These are phyloP conservation scores for Fraxinus latifolia DNA, from an alignment of 305 asterid genomes.

Conservation along the genomic window DNA sequence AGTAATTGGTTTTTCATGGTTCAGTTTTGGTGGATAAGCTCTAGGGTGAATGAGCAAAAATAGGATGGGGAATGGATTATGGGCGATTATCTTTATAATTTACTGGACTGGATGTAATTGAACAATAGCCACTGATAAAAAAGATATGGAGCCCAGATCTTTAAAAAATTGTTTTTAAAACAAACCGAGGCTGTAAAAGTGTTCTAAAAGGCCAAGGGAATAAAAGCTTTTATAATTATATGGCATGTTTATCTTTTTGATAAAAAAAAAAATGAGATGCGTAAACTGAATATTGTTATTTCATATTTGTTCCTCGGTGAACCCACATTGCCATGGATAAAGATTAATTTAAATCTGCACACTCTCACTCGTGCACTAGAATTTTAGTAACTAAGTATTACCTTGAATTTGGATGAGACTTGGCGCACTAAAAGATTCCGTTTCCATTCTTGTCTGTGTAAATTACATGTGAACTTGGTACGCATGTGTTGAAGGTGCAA, in stretches of 20 bases:
- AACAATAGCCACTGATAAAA: background rate
- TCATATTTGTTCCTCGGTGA: background rate
- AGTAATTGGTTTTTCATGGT: slow-evolving; percentile 19
- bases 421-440: no score
- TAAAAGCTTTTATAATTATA: background rate
- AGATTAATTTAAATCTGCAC: no score
- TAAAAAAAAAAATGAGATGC: background rate
- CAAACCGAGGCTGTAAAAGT: background rate
- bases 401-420: no score
- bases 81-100: background rate
- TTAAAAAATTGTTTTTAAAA: background rate
- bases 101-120: background rate
- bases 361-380: background rate
- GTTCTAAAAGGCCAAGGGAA: background rate
- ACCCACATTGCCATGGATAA: background rate
- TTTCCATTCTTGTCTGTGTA: no score
- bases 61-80: slow-evolving; percentile 11
- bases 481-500: no score
- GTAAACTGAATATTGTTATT: background rate
- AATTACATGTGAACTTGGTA: no score
- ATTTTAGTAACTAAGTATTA: no score
- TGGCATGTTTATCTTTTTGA: background rate
- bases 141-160: slow-evolving; percentile 3
- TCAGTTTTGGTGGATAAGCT: background rate
- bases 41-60: background rate